Percentiles rank a stretch among this genome's conserved stretches.
phyloP scores from a whole-genome alignment of 306 rosid species.

The Canavalia ensiformis region DNA sequence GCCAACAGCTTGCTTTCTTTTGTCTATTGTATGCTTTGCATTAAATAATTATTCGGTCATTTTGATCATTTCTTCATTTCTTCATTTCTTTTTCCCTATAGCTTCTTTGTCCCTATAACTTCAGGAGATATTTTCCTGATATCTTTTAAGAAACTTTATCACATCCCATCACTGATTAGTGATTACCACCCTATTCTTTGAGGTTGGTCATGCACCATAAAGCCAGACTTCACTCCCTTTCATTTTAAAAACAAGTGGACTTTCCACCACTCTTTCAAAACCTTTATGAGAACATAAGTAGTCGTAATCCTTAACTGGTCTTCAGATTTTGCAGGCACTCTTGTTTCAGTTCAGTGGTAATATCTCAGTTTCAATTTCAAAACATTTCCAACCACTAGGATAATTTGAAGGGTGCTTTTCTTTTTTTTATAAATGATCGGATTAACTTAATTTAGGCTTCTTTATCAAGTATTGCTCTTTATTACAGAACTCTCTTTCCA shows the following conservation, averaged over 20 bases:
- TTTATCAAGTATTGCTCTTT: not conserved
- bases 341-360: not conserved
- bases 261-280: not conserved
- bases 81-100: conserved; percentile 13
- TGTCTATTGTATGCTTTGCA: not conserved
- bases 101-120: not conserved
- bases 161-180: not conserved
- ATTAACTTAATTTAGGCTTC: not conserved
- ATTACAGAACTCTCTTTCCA: not conserved
- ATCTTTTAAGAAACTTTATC: conserved; percentile 12
- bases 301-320: not conserved
- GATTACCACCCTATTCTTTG: not conserved
- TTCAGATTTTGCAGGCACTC: not conserved
- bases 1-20: not conserved
- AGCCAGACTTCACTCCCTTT: not conserved
- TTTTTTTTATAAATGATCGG: not conserved
- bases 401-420: not conserved
- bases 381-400: conserved; percentile 17
- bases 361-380: conserved; percentile 22
- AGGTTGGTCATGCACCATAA: not conserved
- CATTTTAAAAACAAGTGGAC: conserved; percentile 5
- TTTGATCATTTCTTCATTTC: not conserved
- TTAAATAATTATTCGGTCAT: conserved; percentile 20
- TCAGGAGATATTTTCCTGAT: conserved; percentile 1
- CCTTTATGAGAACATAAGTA: not conserved